Evolutionary conservation across 345 rosid genomes (phyloP).

Genomic region (Xanthoceras sorbifolium): DNA sequence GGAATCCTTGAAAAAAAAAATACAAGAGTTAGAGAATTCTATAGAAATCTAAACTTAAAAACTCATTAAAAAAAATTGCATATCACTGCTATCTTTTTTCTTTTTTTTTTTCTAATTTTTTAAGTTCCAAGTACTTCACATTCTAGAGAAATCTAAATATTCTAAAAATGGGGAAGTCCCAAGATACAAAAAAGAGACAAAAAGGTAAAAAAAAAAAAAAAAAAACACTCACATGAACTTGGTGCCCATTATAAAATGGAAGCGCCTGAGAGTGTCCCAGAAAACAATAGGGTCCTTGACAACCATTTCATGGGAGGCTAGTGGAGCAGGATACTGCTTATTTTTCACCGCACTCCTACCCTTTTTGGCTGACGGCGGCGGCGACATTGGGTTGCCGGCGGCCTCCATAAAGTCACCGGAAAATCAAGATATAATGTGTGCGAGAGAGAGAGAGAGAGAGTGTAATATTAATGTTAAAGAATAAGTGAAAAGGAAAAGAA

Average conservation of each 20-base stretch:
- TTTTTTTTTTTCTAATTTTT: too few relatives aligned
- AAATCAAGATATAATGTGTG: background rate
- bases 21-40: background rate
- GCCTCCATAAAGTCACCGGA: constrained; percentile 23
- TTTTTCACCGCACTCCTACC: constrained; percentile 23
- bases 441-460: constrained; percentile 9
- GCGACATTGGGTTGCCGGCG: constrained; percentile 26
- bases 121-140: constrained; percentile 10
- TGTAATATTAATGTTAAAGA: background rate
- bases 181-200: too few relatives aligned
- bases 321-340: constrained; percentile 64
- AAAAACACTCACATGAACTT: constrained; percentile 65
- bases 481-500: background rate
- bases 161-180: background rate
- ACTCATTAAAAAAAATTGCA: too few relatives aligned
- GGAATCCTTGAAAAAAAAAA: constrained; percentile 64
- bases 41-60: background rate
- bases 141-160: background rate
- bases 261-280: constrained; percentile 89
- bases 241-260: constrained; percentile 77
- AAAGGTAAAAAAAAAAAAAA: background rate
- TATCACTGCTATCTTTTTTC: too few relatives aligned
- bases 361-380: constrained; percentile 44
- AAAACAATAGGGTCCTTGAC: constrained; percentile 51
- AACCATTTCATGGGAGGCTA: constrained; percentile 59